Evolutionary conservation across 345 rosid species (phyloP), one percentile per base, ranked within the genome.

Genomic region (Boechera retrofracta): DNA sequence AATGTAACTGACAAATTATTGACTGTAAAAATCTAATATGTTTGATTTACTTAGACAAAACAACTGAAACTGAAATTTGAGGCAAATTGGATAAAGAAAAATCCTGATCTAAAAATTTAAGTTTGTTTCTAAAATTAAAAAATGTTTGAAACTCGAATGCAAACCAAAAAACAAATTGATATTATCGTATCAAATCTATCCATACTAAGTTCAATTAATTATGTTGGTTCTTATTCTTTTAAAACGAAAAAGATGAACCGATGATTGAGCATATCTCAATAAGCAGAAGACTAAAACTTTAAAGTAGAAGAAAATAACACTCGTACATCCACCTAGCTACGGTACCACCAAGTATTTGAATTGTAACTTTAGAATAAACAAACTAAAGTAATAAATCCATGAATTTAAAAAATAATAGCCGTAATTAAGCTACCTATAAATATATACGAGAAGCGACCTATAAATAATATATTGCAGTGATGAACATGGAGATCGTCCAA

Each of bases 291-390:
- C 18, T 62, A 54, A 10, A 18, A 24, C 5, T 2, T 5, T 36
- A 41, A 47, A 47, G 51, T 5, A 24, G 59, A 55, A 28, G 61
- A 56, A 56, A 56, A 13, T 10, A 28, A 48, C 2, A 52, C 49
- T 28, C 21, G 32, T 55, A 21, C 21, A 33, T 48, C 65, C 31
- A 44, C 72, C 42, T 75, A 66, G 59, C 67, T 56, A 65, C 31
- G 51, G 39, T 24, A 74, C 56, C 35, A 53, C 56, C 77, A 74
- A 54, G 64, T 31, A 51, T 73, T 47, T 59, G 6, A 26, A 62
- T 39, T 9, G 42, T 29, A 38, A 73, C 61, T 61, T 51, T 39
- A 41, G 35, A 64, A 64, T 8, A 54, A 18, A 16, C 39, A 62
- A 4, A 58, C 41, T 15, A 6, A 52, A 63, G 63, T 41, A 31